These are phyloP conservation scores for Cyclotella choctawhatcheeana DNA, from an alignment of 108 stramenopile genomes.

Conservation along the genomic window DNA sequence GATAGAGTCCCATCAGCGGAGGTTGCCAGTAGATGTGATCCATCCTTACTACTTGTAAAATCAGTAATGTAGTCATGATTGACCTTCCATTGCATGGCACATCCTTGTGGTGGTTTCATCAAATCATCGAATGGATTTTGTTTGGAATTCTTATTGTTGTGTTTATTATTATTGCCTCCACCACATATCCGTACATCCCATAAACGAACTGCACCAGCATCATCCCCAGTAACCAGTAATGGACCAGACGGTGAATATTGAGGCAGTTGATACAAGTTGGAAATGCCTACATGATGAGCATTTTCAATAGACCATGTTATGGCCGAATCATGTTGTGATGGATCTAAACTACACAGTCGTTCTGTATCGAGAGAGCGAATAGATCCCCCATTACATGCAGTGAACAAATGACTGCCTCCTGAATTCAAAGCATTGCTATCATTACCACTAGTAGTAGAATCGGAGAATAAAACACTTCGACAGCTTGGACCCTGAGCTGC, in stretches of 20 bases:
- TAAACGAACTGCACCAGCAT: conserved; percentile 76
- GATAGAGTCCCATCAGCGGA: conserved; percentile 80
- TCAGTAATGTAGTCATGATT: conserved; percentile 88
- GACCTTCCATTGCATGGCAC: conserved; percentile 72
- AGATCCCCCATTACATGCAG: conserved; percentile 74
- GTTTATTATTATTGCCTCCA: neutral
- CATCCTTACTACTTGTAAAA: conserved; percentile 65
- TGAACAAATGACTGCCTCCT: conserved; percentile 64
- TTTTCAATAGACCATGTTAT: conserved; percentile 67
- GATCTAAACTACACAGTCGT: conserved; percentile 51
- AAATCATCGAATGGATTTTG: conserved; percentile 44
- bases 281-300: conserved; percentile 63
- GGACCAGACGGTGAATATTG: conserved; percentile 38
- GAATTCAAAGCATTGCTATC: neutral
- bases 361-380: conserved; percentile 68
- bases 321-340: conserved; percentile 31
- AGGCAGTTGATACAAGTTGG: conserved; percentile 65
- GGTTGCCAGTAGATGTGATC: conserved; percentile 70
- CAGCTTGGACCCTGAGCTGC: conserved; percentile 56
- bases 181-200: conserved; percentile 71
- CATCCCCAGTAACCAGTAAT: conserved; percentile 85
- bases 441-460: neutral
- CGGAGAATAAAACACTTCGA: conserved; percentile 69
- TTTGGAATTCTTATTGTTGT: conserved; percentile 2
- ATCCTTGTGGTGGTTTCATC: conserved; percentile 60